These are phyloP conservation scores for Camelina sativa DNA, from an alignment of 345 rosid genomes.

Conservation along the genomic window DNA sequence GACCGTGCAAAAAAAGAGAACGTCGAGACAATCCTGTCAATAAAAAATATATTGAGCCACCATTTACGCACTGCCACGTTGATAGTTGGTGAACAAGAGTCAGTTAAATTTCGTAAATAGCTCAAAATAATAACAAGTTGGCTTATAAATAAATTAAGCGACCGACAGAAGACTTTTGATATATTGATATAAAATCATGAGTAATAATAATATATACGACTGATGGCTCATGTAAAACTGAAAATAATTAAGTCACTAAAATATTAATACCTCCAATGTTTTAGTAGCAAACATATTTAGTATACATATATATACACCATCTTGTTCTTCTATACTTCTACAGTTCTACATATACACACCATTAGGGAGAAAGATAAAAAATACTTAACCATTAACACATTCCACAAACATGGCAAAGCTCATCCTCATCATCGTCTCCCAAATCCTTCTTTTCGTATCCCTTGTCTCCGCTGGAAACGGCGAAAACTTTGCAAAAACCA, in stretches of 20 bases:
- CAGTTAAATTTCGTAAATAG: conserved; percentile 4
- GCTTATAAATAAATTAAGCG: too few species aligned
- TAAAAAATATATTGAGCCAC: background rate
- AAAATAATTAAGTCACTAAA: background rate
- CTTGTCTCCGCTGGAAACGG: conserved; percentile 22
- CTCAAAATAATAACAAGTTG: conserved; percentile 3
- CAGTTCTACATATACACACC: background rate
- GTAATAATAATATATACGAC: background rate
- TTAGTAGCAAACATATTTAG: background rate
- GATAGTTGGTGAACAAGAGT: conserved; percentile 14
- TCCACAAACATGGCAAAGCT: conserved; percentile 36
- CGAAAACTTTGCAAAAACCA: conserved; percentile 12
- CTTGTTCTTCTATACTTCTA: background rate
- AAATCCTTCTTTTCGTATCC: conserved; percentile 23
- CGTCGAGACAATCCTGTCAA: background rate
- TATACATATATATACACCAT: background rate
- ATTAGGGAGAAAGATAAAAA: conserved; percentile 2
- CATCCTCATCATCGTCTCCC: conserved; percentile 32
- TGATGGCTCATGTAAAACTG: background rate
- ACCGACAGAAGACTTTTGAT: too few species aligned
- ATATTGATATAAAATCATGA: too few species aligned
- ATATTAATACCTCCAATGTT: background rate
- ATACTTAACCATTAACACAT: conserved; percentile 1
- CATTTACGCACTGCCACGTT: background rate
- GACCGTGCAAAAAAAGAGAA: background rate